A percentile compares a stretch with the other conserved stretches of the same genome.
Conservation (phyloP, 768 basidiomycete genomes). For the button mushroom (Agaricus bisporus) region DNA sequence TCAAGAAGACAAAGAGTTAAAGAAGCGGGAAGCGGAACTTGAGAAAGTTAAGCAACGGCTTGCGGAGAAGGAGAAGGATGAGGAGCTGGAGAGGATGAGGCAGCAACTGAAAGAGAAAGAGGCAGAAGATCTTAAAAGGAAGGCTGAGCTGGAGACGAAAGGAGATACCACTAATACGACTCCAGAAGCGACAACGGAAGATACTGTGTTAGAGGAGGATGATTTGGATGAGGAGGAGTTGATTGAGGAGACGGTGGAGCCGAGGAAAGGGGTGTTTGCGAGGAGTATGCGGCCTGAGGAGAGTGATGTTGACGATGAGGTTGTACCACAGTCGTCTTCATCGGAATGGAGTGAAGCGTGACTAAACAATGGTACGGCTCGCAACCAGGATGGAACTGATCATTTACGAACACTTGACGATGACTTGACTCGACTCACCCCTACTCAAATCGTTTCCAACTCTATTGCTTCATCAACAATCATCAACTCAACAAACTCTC, state of each 20-base stretch:
- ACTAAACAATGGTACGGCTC: slow-evolving; percentile 2
- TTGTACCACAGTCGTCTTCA: slow-evolving; percentile 2
- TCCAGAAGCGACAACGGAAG: no score
- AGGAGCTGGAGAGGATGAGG: slow-evolving; percentile 33
- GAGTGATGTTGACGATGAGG: slow-evolving; percentile 34
- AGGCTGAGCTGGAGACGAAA: slow-evolving; percentile 12
- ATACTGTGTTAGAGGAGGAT: slow-evolving; percentile 17
- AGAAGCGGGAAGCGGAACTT: slow-evolving; percentile 59
- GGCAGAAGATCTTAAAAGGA: slow-evolving; percentile 26
- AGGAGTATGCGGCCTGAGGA: slow-evolving; percentile 21
- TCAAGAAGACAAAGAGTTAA: slow-evolving; percentile 54
- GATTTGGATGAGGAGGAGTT: slow-evolving; percentile 18
- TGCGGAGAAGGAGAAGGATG: slow-evolving; percentile 48
- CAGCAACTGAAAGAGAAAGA: slow-evolving; percentile 40
- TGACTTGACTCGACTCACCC: neutral
- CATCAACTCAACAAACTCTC: neutral
- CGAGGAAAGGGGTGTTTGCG: slow-evolving; percentile 16
- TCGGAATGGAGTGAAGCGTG: slow-evolving; percentile 12
- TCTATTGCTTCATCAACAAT: neutral
- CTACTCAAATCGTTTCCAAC: neutral
- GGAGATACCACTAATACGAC: no score
- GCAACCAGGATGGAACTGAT: neutral
- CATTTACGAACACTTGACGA: neutral
- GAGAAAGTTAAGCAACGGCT: slow-evolving; percentile 44
- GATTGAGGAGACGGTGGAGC: slow-evolving; percentile 14